Conservation (phyloP, 345 rosid genomes). For the Punica granatum region DNA sequence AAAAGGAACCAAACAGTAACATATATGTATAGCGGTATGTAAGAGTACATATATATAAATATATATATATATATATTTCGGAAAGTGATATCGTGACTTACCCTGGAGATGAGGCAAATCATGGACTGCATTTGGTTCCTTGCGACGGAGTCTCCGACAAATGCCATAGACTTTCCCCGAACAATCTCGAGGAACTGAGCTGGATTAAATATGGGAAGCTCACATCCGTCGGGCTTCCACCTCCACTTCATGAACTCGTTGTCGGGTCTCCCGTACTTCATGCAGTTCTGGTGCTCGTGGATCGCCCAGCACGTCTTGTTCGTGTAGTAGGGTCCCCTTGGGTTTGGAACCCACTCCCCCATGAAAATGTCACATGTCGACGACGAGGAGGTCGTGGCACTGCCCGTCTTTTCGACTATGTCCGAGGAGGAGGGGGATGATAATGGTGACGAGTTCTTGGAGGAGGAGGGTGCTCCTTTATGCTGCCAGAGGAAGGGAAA, state of each 20-base stretch:
- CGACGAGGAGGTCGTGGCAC: conserved; percentile 6
- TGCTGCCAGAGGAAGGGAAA: conserved; percentile 26
- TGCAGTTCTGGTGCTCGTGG: conserved; percentile 94
- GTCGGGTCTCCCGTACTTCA: conserved; percentile 82
- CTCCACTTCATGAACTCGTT: conserved; percentile 64
- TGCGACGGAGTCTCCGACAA: conserved; percentile 83
- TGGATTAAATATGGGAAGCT: conserved; percentile 60
- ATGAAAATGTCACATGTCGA: conserved; percentile 56
- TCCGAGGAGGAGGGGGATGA: not conserved
- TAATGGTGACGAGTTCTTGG: conserved; percentile 7
- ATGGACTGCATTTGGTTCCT: conserved; percentile 96
- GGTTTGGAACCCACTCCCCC: conserved; percentile 81
- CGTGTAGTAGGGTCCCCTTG: conserved; percentile 71
- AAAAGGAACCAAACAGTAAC: no score
- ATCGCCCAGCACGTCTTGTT: conserved; percentile 90
- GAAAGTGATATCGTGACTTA: conserved; percentile 13
- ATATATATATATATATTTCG: no score
- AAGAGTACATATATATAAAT: no score
- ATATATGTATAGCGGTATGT: no score
- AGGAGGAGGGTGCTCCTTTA: conserved; percentile 9
- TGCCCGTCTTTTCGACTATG: not conserved
- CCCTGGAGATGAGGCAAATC: conserved; percentile 89
- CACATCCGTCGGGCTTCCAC: conserved; percentile 80
- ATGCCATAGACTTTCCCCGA: conserved; percentile 71
- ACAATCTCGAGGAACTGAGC: conserved; percentile 60